Percentiles rank a stretch among this genome's conserved stretches.
phyloP scores from a whole-genome alignment of 75 land plant genomes.

The Larix kaempferi region DNA sequence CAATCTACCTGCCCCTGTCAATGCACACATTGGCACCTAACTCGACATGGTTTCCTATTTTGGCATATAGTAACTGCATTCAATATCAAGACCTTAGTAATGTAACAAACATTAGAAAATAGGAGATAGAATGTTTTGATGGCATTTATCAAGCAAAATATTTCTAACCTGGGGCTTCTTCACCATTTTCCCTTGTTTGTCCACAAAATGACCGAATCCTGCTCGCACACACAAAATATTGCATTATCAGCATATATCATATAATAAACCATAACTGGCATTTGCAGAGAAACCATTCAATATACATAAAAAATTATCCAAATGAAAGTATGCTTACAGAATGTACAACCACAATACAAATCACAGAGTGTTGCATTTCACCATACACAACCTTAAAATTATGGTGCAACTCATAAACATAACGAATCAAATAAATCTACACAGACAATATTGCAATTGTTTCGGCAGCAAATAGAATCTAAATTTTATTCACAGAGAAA shows the following conservation, averaged over 20 bases:
- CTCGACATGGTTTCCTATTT: conserved; percentile 83
- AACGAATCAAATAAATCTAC: too few relatives aligned
- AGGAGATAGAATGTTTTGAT: not conserved
- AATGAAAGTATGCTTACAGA: not conserved
- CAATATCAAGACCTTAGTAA: not conserved
- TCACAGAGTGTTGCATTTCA: too few relatives aligned
- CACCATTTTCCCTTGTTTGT: conserved; percentile 48
- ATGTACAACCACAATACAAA: too few relatives aligned
- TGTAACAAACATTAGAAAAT: not conserved
- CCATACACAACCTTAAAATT: too few relatives aligned
- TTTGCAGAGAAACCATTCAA: not conserved
- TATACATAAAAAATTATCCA: not conserved
- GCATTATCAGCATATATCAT: not conserved
- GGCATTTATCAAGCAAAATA: conserved; percentile 1
- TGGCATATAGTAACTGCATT: conserved; percentile 60
- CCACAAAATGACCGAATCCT: conserved; percentile 88
- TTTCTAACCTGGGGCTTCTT: conserved; percentile 85
- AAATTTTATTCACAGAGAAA: too few relatives aligned
- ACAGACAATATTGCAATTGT: too few relatives aligned
- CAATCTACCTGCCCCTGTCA: conserved; percentile 87
- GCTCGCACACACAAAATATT: not conserved
- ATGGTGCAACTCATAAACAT: too few relatives aligned
- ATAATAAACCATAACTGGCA: not conserved
- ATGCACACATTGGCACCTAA: conserved; percentile 94
- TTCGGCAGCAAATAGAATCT: too few relatives aligned